Conservation (phyloP, 371 early-diverging fungal species). For the Mortierella sp. region DNA sequence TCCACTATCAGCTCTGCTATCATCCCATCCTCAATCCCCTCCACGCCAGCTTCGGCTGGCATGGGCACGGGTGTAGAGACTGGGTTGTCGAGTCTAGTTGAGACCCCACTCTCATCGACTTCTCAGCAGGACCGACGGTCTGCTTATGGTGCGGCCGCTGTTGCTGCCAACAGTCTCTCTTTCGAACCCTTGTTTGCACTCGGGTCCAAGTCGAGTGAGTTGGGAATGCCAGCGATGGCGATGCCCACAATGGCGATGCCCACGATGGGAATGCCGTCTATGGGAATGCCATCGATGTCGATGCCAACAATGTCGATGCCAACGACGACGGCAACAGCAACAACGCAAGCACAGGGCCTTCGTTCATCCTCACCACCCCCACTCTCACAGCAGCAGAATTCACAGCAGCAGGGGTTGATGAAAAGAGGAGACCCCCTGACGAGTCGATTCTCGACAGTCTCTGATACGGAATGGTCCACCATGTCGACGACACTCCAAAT, state of each 20-base stretch:
- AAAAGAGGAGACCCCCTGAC: conserved; percentile 4
- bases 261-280: not conserved
- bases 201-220: no score
- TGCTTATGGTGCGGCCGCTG: conserved; percentile 10
- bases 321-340: conserved; percentile 13
- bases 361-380: not conserved
- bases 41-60: conserved; percentile 9
- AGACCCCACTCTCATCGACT: not conserved
- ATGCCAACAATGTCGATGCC: not conserved
- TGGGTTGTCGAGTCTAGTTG: no score
- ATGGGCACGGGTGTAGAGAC: no score
- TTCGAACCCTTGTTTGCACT: conserved; percentile 46
- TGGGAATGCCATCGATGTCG: conserved; percentile 19
- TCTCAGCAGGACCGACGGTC: conserved; percentile 8
- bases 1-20: conserved; percentile 42
- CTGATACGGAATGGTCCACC: conserved; percentile 40
- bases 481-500: conserved; percentile 13
- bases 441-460: conserved; percentile 32
- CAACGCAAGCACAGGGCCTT: not conserved
- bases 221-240: no score
- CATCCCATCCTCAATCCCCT: conserved; percentile 11
- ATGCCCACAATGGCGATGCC: conserved; percentile 10
- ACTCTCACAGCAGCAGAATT: no score
- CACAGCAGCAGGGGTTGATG: no score
- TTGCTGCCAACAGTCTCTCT: conserved; percentile 20